These are phyloP conservation scores for Albifimbria verrucaria DNA, from an alignment of 2,329 filamentous ascomycete species.

Conservation along the genomic window DNA sequence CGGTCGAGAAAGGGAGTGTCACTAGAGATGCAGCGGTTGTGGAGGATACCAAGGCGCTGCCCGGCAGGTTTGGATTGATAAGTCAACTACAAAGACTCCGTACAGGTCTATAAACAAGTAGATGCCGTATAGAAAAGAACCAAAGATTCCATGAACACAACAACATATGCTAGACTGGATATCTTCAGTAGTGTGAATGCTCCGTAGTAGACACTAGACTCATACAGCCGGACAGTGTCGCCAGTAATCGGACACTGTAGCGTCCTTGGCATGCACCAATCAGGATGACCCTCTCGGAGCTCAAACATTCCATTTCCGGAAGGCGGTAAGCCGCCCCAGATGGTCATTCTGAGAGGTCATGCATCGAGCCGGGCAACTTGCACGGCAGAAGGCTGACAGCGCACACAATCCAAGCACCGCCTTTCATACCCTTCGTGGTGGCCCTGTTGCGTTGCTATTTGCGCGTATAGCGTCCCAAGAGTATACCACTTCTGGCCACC, in stretches of 20 bases:
- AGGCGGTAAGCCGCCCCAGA: not conserved
- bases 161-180: too few species aligned
- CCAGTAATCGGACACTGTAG: not conserved
- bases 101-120: conserved; percentile 48
- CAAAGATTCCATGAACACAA: too few species aligned
- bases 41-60: conserved; percentile 39
- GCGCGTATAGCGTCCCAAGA: too few species aligned
- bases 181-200: too few species aligned
- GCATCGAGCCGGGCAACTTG: not conserved
- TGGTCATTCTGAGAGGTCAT: not conserved
- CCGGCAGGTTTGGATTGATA: conserved; percentile 57
- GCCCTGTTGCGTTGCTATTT: too few species aligned
- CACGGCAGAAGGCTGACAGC: not conserved
- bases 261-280: not conserved
- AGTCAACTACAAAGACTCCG: conserved; percentile 61
- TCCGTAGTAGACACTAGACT: not conserved
- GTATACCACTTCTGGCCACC: too few species aligned
- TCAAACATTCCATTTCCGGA: not conserved
- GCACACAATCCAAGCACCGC: not conserved
- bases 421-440: too few species aligned
- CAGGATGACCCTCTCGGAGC: not conserved
- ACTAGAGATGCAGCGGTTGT: conserved; percentile 23
- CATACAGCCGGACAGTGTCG: not conserved
- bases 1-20: conserved; percentile 33
- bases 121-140: too few species aligned